Base-by-base conservation (phyloP, 495 filamentous ascomycete genomes). In the Hypoxylon crocopeplum region DNA sequence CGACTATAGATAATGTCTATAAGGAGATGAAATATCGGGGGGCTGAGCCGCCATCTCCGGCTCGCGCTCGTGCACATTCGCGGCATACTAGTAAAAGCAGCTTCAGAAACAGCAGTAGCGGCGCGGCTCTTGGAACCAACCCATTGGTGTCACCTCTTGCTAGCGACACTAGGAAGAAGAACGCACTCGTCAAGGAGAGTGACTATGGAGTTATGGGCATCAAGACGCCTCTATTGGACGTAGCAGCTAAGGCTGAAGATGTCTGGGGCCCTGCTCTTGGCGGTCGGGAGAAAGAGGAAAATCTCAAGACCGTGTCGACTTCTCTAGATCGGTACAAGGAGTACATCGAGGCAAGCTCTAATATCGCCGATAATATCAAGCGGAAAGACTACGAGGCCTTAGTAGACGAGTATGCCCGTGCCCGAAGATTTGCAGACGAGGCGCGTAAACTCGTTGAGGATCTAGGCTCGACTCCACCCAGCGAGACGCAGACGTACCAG, bases 1-100 rank as follows among this genome's bases (percentile, higher is more conserved):
- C 91, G 2, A 97, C 92, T 5, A 98, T 98, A 58, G 94, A 98
- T 74, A 92, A 92, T 77, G 94, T 98, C 30, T 98, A 98, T 73
- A 92, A 84, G 29, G 95, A 98, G 73, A 98, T 98, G 94, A 91
- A 92, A 45, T 91, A 90, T 47, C 88, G 91, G 64, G 91, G 91
- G 2, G 80, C 75, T 5, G 84, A 89, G 25, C 80, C 82, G n/a
- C 79, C 82, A n/a, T 66, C 77, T 13, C 60, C 77, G 8, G 33
- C 53, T 15, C 72, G 77, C 5, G 60, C 71, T 16, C 73, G 84
- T 21, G 71, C 74, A 41, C 84, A 88, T 48, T 86, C 82, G 32
- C 73, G 84, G 12, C 83, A 84, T 60, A 72, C 80, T 19, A 87
- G 89, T 66, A 79, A 84, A 63, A 86, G 81, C 45, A 86, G 83